Percentiles rank a stretch among this genome's conserved stretches.
These are phyloP conservation scores for Sanguinoderma infundibulare DNA, from an alignment of 1,284 basidiomycete species.

Conservation along the genomic window DNA sequence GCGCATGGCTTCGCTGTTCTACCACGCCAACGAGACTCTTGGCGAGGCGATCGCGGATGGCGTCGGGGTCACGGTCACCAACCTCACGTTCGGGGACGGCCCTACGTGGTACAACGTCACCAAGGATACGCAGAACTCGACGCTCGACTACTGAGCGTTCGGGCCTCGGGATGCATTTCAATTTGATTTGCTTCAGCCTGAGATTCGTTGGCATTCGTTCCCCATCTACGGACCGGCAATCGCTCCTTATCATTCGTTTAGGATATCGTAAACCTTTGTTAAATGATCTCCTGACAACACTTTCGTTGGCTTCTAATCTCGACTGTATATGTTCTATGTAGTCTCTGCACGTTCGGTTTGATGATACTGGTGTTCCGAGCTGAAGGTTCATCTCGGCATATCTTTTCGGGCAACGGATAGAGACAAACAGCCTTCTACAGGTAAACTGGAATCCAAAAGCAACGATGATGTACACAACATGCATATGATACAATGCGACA, in stretches of 20 bases:
- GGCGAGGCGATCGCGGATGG: constrained; percentile 41
- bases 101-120: constrained; percentile 35
- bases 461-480: constrained; percentile 22
- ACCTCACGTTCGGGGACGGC: constrained; percentile 28
- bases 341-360: too few species aligned
- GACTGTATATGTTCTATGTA: too few species aligned
- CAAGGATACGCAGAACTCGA: constrained; percentile 26
- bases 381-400: too few species aligned
- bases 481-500: constrained; percentile 23
- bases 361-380: too few species aligned
- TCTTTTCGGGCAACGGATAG: too few species aligned
- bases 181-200: too few species aligned
- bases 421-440: background rate
- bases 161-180: background rate
- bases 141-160: constrained; percentile 22
- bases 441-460: background rate
- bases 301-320: too few species aligned
- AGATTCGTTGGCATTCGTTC: too few species aligned
- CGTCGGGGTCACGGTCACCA: constrained; percentile 31
- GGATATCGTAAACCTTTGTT: too few species aligned
- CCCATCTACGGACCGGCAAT: too few species aligned
- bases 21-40: constrained; percentile 39
- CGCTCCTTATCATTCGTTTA: too few species aligned
- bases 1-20: constrained; percentile 40
- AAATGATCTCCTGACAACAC: too few species aligned